phyloP scores from a whole-genome alignment of 1,284 basidiomycete species.

The Puccinia coronata region DNA sequence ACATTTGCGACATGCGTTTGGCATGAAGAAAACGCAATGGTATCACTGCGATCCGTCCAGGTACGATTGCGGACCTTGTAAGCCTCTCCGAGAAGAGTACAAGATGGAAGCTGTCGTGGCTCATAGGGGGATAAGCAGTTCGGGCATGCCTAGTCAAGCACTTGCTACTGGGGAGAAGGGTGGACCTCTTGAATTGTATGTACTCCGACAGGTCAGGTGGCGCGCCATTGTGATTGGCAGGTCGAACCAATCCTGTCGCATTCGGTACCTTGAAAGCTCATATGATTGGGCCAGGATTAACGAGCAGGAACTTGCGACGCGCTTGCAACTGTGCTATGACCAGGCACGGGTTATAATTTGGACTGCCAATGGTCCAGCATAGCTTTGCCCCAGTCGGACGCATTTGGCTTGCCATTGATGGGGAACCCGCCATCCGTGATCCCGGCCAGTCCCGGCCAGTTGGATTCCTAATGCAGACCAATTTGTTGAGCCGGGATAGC shows the following conservation, averaged over 20 bases:
- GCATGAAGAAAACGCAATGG: no score
- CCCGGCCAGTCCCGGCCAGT: not conserved
- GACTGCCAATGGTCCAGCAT: not conserved
- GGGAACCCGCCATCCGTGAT: not conserved
- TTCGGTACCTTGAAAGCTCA: not conserved
- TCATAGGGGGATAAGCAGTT: no score
- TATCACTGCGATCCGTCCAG: no score
- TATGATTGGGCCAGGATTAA: not conserved
- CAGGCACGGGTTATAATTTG: constrained; percentile 2
- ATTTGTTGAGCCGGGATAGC: not conserved
- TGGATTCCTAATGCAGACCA: not conserved
- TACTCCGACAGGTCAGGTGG: not conserved
- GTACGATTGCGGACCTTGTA: no score
- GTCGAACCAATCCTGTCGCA: not conserved
- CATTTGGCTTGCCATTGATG: not conserved
- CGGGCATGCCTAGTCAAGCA: no score
- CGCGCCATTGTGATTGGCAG: not conserved
- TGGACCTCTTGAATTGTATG: not conserved
- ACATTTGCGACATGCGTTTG: no score
- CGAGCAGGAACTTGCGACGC: not conserved
- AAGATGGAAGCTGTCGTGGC: no score
- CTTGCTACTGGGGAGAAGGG: no score
- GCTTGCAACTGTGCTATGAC: not conserved
- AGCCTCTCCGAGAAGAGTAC: no score
- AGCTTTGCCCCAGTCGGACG: not conserved